phyloP scores from a whole-genome alignment of 202 grass and related monocot genomes.

The Schoenoplectus triqueter region DNA sequence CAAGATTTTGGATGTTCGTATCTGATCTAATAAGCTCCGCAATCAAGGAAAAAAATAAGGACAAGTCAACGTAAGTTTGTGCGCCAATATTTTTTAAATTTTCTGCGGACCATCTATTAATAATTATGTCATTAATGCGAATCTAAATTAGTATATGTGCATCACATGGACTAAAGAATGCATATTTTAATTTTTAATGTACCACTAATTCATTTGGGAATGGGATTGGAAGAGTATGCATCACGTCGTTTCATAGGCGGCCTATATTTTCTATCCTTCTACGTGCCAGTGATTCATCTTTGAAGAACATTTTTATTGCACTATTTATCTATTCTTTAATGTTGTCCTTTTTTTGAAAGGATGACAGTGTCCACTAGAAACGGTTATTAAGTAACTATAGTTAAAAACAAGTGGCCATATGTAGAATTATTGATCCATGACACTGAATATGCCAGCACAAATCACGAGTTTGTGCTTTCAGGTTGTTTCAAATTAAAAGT shows the following conservation, averaged over 20 bases:
- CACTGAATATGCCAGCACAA: not conserved
- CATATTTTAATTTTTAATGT: conserved; percentile 7
- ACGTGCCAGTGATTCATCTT: not conserved
- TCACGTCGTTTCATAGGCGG: not conserved
- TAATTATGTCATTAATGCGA: conserved; percentile 28
- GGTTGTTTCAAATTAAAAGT: not conserved
- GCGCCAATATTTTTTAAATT: conserved; percentile 1
- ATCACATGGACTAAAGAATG: conserved; percentile 27
- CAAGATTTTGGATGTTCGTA: conserved; percentile 21
- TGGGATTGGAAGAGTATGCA: not conserved
- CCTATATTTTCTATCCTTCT: not conserved
- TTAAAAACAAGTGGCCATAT: not conserved
- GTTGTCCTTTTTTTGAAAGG: not conserved
- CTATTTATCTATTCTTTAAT: not conserved
- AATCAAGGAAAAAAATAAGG: not conserved
- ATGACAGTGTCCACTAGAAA: not conserved
- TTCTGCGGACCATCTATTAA: conserved; percentile 18
- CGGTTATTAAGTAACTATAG: not conserved
- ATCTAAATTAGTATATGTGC: conserved; percentile 12
- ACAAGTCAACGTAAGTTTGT: conserved; percentile 27
- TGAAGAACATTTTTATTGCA: conserved; percentile 4
- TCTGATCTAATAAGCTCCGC: not conserved
- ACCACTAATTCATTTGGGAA: not conserved
- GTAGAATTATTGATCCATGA: not conserved
- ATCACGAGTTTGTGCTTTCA: not conserved